These are phyloP conservation scores for Leucogyrophana mollusca DNA, from an alignment of 768 basidiomycete species.

Conservation along the genomic window DNA sequence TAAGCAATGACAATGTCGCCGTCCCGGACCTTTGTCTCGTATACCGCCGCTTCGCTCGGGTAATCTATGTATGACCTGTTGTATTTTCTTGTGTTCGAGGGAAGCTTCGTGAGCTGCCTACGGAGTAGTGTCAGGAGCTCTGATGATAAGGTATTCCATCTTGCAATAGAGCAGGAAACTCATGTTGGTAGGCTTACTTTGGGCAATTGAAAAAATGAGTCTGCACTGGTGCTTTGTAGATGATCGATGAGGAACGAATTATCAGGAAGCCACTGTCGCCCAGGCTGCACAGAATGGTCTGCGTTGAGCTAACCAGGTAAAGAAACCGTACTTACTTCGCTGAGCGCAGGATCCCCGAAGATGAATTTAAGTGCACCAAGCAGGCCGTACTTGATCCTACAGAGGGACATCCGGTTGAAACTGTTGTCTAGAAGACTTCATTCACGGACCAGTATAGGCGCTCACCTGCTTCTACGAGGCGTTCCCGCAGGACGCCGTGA, in stretches of 20 bases:
- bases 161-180: too few species aligned
- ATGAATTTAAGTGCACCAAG: slow-evolving; percentile 69
- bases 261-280: slow-evolving; percentile 81
- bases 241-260: slow-evolving; percentile 63
- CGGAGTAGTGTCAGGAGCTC: slow-evolving; percentile 1
- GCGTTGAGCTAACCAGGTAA: slow-evolving; percentile 2
- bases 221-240: slow-evolving; percentile 41
- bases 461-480: slow-evolving; percentile 51
- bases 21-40: slow-evolving; percentile 47
- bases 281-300: slow-evolving; percentile 41
- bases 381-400: slow-evolving; percentile 86
- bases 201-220: slow-evolving; percentile 36
- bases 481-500: slow-evolving; percentile 67
- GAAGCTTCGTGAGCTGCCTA: slow-evolving; percentile 35
- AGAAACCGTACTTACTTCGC: slow-evolving; percentile 57
- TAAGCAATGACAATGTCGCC: slow-evolving; percentile 53
- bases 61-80: slow-evolving; percentile 28
- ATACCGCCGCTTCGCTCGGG: slow-evolving; percentile 41
- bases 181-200: too few species aligned
- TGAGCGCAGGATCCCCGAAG: slow-evolving; percentile 70
- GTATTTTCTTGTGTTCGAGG: slow-evolving; percentile 17
- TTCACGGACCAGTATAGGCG: slow-evolving; percentile 22
- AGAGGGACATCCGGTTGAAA: slow-evolving; percentile 2
- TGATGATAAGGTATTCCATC: too few species aligned
- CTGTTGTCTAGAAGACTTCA: too few species aligned